Base-by-base conservation (phyloP, 345 rosid genomes). In the Microthlaspi erraticum region DNA sequence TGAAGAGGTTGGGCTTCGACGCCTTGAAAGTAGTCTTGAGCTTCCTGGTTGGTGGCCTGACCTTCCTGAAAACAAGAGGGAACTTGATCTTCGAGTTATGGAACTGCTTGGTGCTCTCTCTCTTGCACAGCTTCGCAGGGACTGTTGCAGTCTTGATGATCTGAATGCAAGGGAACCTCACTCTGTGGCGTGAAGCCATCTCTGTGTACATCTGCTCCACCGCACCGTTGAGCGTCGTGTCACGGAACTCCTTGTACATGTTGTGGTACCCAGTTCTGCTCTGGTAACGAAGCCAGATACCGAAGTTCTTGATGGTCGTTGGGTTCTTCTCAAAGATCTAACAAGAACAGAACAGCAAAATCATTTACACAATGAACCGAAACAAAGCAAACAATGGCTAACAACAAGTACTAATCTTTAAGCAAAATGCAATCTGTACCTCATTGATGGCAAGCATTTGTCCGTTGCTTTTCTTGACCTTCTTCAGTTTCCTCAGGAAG, bases 161-260 rank as follows among this genome's bases (percentile, higher is more conserved):
- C 79, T 86, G 88, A 36, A 86, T 84, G 81, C 88, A 86, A 12
- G 87, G 90, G 71, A 81, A 86, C 81, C 88, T 81, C 44, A 84
- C 90, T 33, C 88, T 77, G 50, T 86, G 88, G 2, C 90, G 83
- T 68, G 88, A 86, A 26, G 90, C 88, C 90, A 86, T 84, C 81
- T 86, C 90, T 16, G 56, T 84, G 83, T 86, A 84, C 86, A 86
- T 86, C 65, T 86, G 88, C 48, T 86, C 90, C 9, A 86, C 88
- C 8, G 81, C 82, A 9, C 90, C 90, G 34, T 86, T 84, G 13
- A 86, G 74, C 0, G 88, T 84, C 14, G 88, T 82, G 62, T 86
- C 90, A 7, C 86, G 66, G 70, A 72, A 86, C 54, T 86, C 85
- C 77, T 82, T 82, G 81, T 82, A 79, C 82, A 82, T 82, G 75